phyloP scores from a whole-genome alignment of 2,329 filamentous ascomycete species.

The Metarhizium robertsii region DNA sequence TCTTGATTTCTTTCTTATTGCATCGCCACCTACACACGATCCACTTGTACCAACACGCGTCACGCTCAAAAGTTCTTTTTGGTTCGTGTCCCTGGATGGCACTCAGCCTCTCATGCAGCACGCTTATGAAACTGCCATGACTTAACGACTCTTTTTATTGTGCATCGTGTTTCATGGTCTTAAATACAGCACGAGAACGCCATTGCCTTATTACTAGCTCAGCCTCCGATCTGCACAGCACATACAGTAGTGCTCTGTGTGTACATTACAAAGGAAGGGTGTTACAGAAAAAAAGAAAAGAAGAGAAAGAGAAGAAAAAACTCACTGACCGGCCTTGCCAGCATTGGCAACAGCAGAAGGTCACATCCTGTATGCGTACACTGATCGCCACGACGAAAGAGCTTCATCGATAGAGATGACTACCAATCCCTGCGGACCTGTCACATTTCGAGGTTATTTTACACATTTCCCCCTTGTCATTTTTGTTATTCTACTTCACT shows the following conservation, averaged over 20 bases:
- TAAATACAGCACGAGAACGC: slow-evolving; percentile 9
- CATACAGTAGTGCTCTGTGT: slow-evolving; percentile 19
- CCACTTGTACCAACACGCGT: slow-evolving; percentile 19
- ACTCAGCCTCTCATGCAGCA: slow-evolving; percentile 20
- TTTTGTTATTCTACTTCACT: slow-evolving; percentile 11
- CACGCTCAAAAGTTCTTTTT: slow-evolving; percentile 9
- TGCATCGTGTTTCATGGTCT: slow-evolving; percentile 23
- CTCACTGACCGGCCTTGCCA: slow-evolving; percentile 3
- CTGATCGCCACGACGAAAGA: slow-evolving; percentile 16
- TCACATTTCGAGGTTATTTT: slow-evolving; percentile 7
- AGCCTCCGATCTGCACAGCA: slow-evolving; percentile 18
- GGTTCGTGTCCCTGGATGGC: slow-evolving; percentile 13
- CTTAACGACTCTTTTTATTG: slow-evolving; percentile 30
- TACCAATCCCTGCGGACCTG: slow-evolving; percentile 12
- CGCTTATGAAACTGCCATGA: slow-evolving; percentile 29
- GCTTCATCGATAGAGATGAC: slow-evolving; percentile 19
- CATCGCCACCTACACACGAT: slow-evolving; percentile 15
- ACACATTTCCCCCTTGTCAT: neutral
- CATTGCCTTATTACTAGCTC: slow-evolving; percentile 14
- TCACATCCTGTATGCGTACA: slow-evolving; percentile 24
- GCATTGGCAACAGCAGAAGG: slow-evolving; percentile 7
- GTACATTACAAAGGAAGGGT: slow-evolving; percentile 24
- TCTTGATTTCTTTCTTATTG: slow-evolving; percentile 11
- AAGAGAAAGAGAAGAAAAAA: slow-evolving; percentile 8
- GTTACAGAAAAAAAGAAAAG: slow-evolving; percentile 5